These are phyloP conservation scores for Colletotrichum orbiculare DNA, from an alignment of 2,329 filamentous ascomycete genomes.

Conservation along the genomic window DNA sequence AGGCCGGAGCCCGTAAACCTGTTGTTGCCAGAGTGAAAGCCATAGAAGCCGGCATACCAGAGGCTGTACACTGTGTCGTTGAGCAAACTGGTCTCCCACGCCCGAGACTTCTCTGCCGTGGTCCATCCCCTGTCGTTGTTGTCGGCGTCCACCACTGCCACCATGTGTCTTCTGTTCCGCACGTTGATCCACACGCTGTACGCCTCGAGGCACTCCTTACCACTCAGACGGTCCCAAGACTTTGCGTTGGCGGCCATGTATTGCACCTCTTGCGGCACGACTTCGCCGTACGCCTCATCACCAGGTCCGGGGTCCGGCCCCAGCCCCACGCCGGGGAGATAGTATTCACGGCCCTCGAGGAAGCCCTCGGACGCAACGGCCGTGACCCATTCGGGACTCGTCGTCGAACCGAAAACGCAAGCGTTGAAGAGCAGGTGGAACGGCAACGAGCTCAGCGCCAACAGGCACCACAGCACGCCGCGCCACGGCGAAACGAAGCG, in stretches of 20 bases:
- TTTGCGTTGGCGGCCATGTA: conserved; percentile 2
- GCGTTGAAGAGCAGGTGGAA: conserved; percentile 43
- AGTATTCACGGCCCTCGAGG: conserved; percentile 34
- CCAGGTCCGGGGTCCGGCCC: not conserved
- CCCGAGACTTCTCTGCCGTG: not conserved
- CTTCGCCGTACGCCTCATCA: too few relatives aligned
- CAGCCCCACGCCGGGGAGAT: conserved; percentile 14
- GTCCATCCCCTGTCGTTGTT: not conserved
- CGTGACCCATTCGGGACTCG: conserved; percentile 20
- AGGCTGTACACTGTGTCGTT: not conserved
- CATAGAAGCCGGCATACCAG: conserved; percentile 8
- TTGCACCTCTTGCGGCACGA: not conserved
- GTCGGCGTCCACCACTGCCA: not conserved
- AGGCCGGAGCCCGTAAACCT: not conserved
- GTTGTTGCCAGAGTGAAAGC: not conserved
- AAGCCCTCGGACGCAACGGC: conserved; percentile 18
- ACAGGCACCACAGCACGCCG: conserved; percentile 36
- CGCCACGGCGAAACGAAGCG: conserved; percentile 37
- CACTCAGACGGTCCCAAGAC: conserved; percentile 4
- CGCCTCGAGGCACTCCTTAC: not conserved
- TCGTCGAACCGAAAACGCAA: conserved; percentile 22
- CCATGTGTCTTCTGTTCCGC: conserved; percentile 1
- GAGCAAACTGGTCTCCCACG: not conserved
- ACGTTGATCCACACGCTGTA: not conserved
- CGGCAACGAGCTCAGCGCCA: conserved; percentile 41